Evolutionary conservation across 1,139 yeast genomes (phyloP).

Genomic region (Kodamaea sp.): DNA sequence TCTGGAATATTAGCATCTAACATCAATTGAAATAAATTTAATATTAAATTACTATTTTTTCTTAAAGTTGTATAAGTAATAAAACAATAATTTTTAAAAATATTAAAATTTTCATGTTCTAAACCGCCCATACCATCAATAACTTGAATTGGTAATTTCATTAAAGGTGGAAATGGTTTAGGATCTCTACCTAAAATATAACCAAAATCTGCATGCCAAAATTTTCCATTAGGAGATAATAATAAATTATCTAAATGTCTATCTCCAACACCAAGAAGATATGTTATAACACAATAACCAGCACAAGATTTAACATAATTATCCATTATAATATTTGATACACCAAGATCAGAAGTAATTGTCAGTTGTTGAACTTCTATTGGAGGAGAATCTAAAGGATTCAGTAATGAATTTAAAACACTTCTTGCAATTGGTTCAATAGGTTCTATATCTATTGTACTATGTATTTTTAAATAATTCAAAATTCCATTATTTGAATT

Average conservation of each 20-base stretch:
- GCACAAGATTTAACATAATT: conserved; percentile 94
- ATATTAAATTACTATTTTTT: conserved; percentile 82
- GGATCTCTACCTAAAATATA: conserved; percentile 96
- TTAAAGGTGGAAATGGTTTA: conserved; percentile 96
- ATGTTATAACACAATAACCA: conserved; percentile 96
- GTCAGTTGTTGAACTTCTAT: conserved; percentile 24
- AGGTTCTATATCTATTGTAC: conserved; percentile 21
- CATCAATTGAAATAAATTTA: conserved; percentile 91
- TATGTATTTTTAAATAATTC: conserved; percentile 63
- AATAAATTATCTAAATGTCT: conserved; percentile 90
- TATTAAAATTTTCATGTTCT: conserved; percentile 75
- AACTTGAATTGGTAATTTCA: conserved; percentile 95
- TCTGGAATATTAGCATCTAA: conserved; percentile 90
- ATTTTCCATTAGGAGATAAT: conserved; percentile 66
- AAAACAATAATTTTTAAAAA: conserved; percentile 89
- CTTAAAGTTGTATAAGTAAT: conserved; percentile 89
- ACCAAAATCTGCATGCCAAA: conserved; percentile 97
- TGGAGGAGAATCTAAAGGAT: conserved; percentile 6
- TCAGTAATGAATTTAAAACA: conserved; percentile 18
- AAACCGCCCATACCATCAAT: conserved; percentile 98
- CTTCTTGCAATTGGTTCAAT: conserved; percentile 29
- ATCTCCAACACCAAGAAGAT: conserved; percentile 93
- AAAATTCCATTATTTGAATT: conserved; percentile 54
- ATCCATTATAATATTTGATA: conserved; percentile 77
- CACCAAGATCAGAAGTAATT: conserved; percentile 61